Evolutionary conservation across 2,329 filamentous ascomycete genomes (phyloP).

Genomic region (Calonectria henricotiae): DNA sequence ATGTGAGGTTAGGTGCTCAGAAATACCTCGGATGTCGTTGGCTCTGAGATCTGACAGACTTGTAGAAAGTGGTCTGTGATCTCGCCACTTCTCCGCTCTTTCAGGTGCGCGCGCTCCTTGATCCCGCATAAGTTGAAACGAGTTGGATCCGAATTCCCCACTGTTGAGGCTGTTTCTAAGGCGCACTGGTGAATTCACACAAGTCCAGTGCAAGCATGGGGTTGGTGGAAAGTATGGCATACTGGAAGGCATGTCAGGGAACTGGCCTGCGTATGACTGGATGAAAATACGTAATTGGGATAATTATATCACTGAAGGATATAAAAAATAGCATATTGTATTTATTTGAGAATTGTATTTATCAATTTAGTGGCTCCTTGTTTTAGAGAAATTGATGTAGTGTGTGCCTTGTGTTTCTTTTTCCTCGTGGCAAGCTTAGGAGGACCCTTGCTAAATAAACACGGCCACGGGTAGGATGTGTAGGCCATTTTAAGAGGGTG

Average conservation of each 20-base stretch:
- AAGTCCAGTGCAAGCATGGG: neutral
- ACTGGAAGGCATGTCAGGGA: too few species aligned
- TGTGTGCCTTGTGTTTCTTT: too few species aligned
- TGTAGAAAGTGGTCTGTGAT: slow-evolving; percentile 6
- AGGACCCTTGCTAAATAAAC: neutral
- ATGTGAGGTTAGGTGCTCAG: too few species aligned
- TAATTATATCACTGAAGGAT: too few species aligned
- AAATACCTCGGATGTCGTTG: neutral
- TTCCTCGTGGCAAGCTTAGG: neutral
- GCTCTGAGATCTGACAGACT: slow-evolving; percentile 1
- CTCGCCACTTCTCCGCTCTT: slow-evolving; percentile 14
- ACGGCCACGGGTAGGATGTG: neutral
- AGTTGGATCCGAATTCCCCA: neutral
- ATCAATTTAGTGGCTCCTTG: too few species aligned
- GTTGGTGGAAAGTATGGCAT: too few species aligned
- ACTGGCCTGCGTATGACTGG: too few species aligned
- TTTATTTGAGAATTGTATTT: too few species aligned
- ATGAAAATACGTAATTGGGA: too few species aligned
- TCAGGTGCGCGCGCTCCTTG: neutral
- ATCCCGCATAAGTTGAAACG: slow-evolving; percentile 15
- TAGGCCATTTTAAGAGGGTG: neutral
- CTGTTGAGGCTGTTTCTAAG: neutral
- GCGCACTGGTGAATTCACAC: neutral
- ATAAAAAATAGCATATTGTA: too few species aligned
- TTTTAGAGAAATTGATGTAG: too few species aligned